phyloP scores from a whole-genome alignment of 1,139 yeast genomes.

The Hansenula lynferdii region DNA sequence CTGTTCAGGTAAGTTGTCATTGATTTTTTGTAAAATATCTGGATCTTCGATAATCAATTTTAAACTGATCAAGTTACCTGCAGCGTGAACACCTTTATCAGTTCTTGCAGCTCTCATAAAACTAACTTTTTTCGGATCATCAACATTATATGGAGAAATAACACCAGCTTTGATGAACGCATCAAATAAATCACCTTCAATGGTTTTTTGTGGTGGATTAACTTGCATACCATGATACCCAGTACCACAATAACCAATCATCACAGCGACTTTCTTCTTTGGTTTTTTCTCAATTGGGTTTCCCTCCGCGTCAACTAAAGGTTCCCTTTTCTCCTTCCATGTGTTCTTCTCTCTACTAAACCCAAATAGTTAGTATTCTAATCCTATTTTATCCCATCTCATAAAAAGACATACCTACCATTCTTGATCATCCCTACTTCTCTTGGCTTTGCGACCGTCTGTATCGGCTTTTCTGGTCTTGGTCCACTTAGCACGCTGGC shows the following conservation, averaged over 20 bases:
- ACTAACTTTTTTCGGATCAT: slow-evolving; percentile 84
- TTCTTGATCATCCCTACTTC: slow-evolving; percentile 28
- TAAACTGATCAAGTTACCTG: slow-evolving; percentile 88
- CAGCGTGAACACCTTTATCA: slow-evolving; percentile 99
- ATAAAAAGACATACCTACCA: slow-evolving; percentile 50
- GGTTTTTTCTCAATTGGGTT: slow-evolving; percentile 45
- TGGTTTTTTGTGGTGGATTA: slow-evolving; percentile 86
- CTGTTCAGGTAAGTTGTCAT: slow-evolving; percentile 71
- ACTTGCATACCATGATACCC: slow-evolving; percentile 98
- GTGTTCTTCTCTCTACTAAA: slow-evolving; percentile 5
- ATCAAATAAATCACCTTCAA: slow-evolving; percentile 83
- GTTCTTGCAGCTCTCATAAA: slow-evolving; percentile 97
- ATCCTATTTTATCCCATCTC: slow-evolving; percentile 6
- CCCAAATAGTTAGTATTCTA: slow-evolving; percentile 3
- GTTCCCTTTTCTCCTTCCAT: slow-evolving; percentile 20
- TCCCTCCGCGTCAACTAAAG: slow-evolving; percentile 56
- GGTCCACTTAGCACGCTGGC: slow-evolving; percentile 41
- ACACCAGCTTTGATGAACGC: slow-evolving; percentile 92
- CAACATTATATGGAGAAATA: slow-evolving; percentile 80
- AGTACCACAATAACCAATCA: slow-evolving; percentile 96
- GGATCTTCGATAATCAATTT: slow-evolving; percentile 87
- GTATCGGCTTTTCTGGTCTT: slow-evolving; percentile 40
- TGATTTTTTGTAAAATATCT: slow-evolving; percentile 71
- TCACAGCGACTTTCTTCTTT: slow-evolving; percentile 72
- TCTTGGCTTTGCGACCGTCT: slow-evolving; percentile 31